These are phyloP conservation scores for Salix suchowensis DNA, from an alignment of 345 rosid species.

Conservation along the genomic window DNA sequence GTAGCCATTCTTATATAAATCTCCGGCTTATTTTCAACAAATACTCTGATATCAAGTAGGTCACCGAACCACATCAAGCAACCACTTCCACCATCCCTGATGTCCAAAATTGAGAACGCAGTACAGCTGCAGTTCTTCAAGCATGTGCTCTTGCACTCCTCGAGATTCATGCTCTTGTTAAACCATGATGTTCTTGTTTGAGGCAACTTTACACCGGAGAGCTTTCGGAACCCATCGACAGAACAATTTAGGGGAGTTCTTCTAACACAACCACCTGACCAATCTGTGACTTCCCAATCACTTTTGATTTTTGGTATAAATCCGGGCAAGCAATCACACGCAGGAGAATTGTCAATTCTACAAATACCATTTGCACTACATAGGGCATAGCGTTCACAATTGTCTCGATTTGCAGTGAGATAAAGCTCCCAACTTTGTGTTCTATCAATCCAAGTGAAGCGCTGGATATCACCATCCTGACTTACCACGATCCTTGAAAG, in stretches of 20 bases:
- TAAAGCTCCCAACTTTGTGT: neutral
- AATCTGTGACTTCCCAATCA: neutral
- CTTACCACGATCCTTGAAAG: neutral
- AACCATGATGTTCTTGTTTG: neutral
- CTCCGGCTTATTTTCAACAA: neutral
- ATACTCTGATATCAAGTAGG: slow-evolving; percentile 1
- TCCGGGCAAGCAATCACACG: neutral
- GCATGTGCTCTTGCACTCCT: slow-evolving; percentile 2
- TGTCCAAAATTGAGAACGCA: slow-evolving; percentile 2
- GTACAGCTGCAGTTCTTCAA: neutral
- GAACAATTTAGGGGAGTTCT: neutral
- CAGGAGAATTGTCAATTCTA: neutral
- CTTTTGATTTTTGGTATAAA: neutral
- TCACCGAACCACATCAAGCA: slow-evolving; percentile 8
- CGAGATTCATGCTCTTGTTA: neutral
- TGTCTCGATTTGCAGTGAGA: neutral
- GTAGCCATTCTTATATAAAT: slow-evolving; percentile 1
- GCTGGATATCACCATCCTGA: neutral
- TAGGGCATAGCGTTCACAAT: neutral
- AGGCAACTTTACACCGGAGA: neutral
- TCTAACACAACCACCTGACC: slow-evolving; percentile 1
- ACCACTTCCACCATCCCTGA: slow-evolving; percentile 8
- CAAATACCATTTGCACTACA: neutral
- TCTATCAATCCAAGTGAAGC: neutral
- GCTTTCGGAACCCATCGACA: slow-evolving; percentile 14